phyloP scores from a whole-genome alignment of 1,284 basidiomycete genomes.

The Cutaneotrichosporon sp. region DNA sequence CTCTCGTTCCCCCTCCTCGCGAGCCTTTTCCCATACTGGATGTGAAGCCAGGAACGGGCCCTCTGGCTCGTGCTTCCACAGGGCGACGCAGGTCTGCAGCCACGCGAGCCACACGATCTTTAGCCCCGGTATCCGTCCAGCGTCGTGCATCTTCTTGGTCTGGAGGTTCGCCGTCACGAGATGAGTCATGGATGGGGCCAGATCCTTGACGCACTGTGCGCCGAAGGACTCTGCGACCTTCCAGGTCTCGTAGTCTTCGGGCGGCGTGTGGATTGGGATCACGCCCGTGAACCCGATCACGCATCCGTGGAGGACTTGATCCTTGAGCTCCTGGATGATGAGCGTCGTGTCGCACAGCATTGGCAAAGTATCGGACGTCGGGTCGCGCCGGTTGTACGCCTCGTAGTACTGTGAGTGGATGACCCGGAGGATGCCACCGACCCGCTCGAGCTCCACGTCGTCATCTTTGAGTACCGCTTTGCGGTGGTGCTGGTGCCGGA shows the following conservation, averaged over 20 bases:
- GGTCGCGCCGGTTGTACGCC: constrained; percentile 36
- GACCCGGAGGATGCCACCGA: constrained; percentile 69
- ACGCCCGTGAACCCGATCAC: constrained; percentile 89
- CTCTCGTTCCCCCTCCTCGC: background rate
- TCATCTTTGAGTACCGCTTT: constrained; percentile 75
- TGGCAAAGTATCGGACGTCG: constrained; percentile 18
- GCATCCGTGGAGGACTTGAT: constrained; percentile 69
- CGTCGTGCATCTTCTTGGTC: constrained; percentile 85
- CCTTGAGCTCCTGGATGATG: constrained; percentile 72
- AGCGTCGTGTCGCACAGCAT: constrained; percentile 27
- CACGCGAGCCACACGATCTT: constrained; percentile 83
- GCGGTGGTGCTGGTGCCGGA: constrained; percentile 23
- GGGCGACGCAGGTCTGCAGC: constrained; percentile 80
- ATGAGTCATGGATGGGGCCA: constrained; percentile 74
- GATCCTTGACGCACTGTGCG: constrained; percentile 70
- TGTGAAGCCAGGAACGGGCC: constrained; percentile 28
- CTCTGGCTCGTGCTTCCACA: constrained; percentile 61
- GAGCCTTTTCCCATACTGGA: constrained; percentile 41
- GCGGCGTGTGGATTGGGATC: constrained; percentile 77
- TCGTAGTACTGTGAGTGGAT: constrained; percentile 75
- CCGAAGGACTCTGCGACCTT: constrained; percentile 82
- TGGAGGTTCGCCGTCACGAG: constrained; percentile 87
- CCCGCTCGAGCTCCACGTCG: constrained; percentile 77
- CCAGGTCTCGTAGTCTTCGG: constrained; percentile 79
- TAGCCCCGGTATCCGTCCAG: constrained; percentile 66